A percentile compares a stretch with the other conserved stretches of the same genome.
Conservation (phyloP, 2,329 filamentous ascomycete genomes). For the Coniochaeta prunicola region DNA sequence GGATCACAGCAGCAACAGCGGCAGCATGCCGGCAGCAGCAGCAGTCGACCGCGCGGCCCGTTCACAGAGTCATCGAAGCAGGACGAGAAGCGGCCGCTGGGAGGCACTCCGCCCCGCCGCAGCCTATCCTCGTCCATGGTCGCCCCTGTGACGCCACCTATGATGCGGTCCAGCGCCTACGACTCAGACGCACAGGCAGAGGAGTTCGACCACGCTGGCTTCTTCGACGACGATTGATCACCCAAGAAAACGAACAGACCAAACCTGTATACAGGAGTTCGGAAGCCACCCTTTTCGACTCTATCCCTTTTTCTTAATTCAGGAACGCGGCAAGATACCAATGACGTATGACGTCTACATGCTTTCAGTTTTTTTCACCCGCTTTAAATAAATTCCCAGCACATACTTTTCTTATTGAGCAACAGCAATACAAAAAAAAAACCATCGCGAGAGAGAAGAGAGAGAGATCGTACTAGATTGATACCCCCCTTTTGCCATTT, state of each 20-base stretch:
- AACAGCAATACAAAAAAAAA: not conserved
- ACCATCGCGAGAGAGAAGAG: not conserved
- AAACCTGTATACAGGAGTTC: too few species aligned
- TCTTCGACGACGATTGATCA: slow-evolving; percentile 43
- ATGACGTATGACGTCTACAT: not conserved
- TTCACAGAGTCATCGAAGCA: slow-evolving; percentile 25
- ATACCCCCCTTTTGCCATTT: not conserved
- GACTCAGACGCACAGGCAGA: slow-evolving; percentile 54
- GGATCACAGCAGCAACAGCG: slow-evolving; percentile 22
- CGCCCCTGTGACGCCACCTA: slow-evolving; percentile 51
- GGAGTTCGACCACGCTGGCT: slow-evolving; percentile 52
- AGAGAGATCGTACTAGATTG: not conserved
- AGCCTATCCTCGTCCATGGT: slow-evolving; percentile 12
- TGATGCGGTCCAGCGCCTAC: slow-evolving; percentile 52
- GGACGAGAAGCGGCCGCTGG: slow-evolving; percentile 30
- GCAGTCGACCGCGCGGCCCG: slow-evolving; percentile 22
- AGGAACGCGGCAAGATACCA: not conserved
- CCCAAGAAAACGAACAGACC: not conserved
- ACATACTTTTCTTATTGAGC: not conserved
- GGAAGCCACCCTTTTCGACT: too few species aligned
- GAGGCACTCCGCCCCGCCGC: slow-evolving; percentile 35
- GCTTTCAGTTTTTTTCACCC: not conserved
- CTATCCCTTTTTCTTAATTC: not conserved
- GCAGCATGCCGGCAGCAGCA: slow-evolving; percentile 32
- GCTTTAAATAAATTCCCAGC: not conserved